Evolutionary conservation across 2,329 filamentous ascomycete species (phyloP).

Genomic region (Bipolaris oryzae): DNA sequence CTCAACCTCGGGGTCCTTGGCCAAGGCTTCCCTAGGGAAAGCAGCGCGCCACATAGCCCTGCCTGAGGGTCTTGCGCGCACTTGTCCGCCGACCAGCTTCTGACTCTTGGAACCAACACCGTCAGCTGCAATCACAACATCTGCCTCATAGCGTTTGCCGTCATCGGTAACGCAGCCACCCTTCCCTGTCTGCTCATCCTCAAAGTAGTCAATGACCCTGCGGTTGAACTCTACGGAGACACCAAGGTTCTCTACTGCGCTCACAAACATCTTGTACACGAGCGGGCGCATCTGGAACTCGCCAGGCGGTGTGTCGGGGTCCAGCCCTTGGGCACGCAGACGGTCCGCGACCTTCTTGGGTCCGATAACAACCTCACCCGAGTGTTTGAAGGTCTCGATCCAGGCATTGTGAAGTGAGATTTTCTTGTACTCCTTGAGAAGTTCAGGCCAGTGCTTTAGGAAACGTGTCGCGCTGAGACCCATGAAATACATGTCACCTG

Average conservation of each 20-base stretch:
- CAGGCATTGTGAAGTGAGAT: constrained; percentile 62
- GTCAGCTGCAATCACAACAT: constrained; percentile 50
- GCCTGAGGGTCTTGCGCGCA: constrained; percentile 49
- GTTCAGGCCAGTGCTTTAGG: constrained; percentile 62
- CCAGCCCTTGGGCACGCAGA: constrained; percentile 53
- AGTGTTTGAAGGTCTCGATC: constrained; percentile 63
- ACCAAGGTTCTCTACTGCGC: constrained; percentile 54
- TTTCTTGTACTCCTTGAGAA: constrained; percentile 57
- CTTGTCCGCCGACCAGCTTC: constrained; percentile 53
- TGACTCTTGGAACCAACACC: constrained; percentile 55
- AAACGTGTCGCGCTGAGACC: constrained; percentile 61
- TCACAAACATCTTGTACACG: constrained; percentile 62
- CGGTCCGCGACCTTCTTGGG: constrained; percentile 59
- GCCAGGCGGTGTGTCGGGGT: constrained; percentile 58
- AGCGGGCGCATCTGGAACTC: constrained; percentile 63
- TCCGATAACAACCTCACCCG: constrained; percentile 56
- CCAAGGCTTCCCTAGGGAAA: constrained; percentile 52
- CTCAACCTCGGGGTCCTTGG: constrained; percentile 55
- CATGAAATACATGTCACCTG: constrained; percentile 67
- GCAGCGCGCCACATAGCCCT: constrained; percentile 51
- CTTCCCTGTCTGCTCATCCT: constrained; percentile 49
- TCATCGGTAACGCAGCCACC: constrained; percentile 47
- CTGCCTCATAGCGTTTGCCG: constrained; percentile 51
- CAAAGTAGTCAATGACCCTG: constrained; percentile 53
- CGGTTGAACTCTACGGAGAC: constrained; percentile 52